phyloP scores from a whole-genome alignment of 305 asterid species.

The Fraxinus baroniana region DNA sequence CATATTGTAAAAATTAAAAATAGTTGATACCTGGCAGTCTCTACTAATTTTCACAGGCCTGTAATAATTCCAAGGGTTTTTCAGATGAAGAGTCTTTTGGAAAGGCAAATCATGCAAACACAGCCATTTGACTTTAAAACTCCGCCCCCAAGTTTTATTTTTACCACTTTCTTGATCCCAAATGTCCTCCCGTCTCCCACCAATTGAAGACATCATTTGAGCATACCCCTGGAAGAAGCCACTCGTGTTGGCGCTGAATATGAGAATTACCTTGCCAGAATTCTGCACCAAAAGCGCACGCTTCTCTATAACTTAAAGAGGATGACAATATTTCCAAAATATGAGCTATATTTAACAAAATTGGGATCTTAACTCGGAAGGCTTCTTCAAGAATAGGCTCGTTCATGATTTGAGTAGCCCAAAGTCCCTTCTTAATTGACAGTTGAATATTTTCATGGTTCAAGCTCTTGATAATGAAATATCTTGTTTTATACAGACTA shows the following conservation, averaged over 20 bases:
- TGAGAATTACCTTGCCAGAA: conserved; percentile 88
- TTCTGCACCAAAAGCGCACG: conserved; percentile 56
- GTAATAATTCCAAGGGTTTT: conserved; percentile 81
- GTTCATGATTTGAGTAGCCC: conserved; percentile 99
- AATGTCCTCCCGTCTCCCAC: conserved; percentile 75
- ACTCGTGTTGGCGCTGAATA: conserved; percentile 95
- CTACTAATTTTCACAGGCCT: conserved; percentile 95
- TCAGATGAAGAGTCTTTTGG: conserved; percentile 83
- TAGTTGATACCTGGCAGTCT: conserved; percentile 78
- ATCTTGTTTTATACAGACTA: conserved; percentile 53
- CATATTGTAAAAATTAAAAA: conserved; percentile 25
- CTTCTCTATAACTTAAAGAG: conserved; percentile 26
- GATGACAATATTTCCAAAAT: conserved; percentile 9
- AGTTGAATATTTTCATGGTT: conserved; percentile 76
- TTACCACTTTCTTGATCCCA: conserved; percentile 83
- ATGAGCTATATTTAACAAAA: conserved; percentile 34
- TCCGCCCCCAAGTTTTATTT: conserved; percentile 81
- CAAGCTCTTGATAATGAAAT: conserved; percentile 93
- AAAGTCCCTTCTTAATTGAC: conserved; percentile 77
- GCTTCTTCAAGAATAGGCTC: conserved; percentile 97
- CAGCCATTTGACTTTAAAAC: conserved; percentile 85
- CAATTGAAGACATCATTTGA: conserved; percentile 81
- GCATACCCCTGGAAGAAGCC: conserved; percentile 97
- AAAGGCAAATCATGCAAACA: conserved; percentile 75
- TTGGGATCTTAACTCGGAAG: conserved; percentile 64